Percentiles rank a stretch among this genome's conserved stretches.
Conservation (phyloP, 2,329 filamentous ascomycete species). For the Sporothrix humicola region DNA sequence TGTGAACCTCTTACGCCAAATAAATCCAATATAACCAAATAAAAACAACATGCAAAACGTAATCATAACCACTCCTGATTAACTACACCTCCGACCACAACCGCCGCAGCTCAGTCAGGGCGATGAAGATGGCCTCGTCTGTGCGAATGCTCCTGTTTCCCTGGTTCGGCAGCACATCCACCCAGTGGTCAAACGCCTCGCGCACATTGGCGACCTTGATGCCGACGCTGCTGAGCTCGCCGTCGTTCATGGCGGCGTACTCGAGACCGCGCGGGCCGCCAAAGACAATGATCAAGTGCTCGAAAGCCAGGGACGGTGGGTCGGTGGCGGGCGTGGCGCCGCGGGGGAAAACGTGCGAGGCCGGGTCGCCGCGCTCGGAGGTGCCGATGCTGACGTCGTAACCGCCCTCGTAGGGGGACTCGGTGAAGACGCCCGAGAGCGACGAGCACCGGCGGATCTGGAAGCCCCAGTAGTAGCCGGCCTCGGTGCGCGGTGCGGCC, state of each 20-base stretch:
- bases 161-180: conserved; percentile 80
- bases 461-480: conserved; percentile 88
- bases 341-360: conserved; percentile 54
- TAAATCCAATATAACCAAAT: not conserved
- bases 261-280: conserved; percentile 82
- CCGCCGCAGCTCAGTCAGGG: conserved; percentile 69
- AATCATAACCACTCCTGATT: not conserved
- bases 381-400: conserved; percentile 86
- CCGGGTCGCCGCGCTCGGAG: conserved; percentile 72
- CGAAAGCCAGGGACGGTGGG: conserved; percentile 53
- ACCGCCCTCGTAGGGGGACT: conserved; percentile 73
- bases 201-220: conserved; percentile 68
- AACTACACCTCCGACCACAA: conserved; percentile 54
- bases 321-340: conserved; percentile 45
- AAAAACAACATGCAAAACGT: not conserved
- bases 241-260: conserved; percentile 69
- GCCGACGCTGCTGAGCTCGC: conserved; percentile 62
- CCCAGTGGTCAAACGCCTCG: conserved; percentile 82
- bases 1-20: not conserved
- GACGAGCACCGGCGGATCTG: conserved; percentile 68
- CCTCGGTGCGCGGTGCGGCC: conserved; percentile 70
- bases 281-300: conserved; percentile 78
- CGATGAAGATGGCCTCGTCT: conserved; percentile 82
- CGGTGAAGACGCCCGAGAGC: conserved; percentile 77
- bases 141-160: conserved; percentile 82